phyloP scores from a whole-genome alignment of 2,329 filamentous ascomycete genomes.

The Delphinella strobiligena region DNA sequence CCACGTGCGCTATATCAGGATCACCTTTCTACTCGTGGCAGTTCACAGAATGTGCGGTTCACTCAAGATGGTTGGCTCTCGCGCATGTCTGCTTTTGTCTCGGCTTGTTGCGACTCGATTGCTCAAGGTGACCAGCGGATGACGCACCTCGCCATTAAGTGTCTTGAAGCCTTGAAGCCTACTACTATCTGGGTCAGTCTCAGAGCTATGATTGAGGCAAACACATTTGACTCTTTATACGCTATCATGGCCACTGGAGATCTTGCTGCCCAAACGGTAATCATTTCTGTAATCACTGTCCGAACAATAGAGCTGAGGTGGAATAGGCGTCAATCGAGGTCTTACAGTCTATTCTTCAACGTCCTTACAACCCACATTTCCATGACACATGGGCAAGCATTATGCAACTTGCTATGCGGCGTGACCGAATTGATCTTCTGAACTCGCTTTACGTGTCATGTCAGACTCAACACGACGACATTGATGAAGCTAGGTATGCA shows the following conservation, averaged over 20 bases:
- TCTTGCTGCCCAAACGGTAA: slow-evolving; percentile 62
- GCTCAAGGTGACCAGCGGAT: slow-evolving; percentile 45
- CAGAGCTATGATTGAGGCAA: slow-evolving; percentile 61
- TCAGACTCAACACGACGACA: slow-evolving; percentile 45
- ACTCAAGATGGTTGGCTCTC: slow-evolving; percentile 80
- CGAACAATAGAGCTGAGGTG: slow-evolving; percentile 13
- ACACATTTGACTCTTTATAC: slow-evolving; percentile 59
- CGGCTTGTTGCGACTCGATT: slow-evolving; percentile 3
- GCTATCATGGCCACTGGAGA: slow-evolving; percentile 58
- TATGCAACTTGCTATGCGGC: slow-evolving; percentile 16
- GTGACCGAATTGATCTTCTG: slow-evolving; percentile 19
- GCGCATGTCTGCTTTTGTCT: slow-evolving; percentile 28
- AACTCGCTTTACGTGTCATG: slow-evolving; percentile 18
- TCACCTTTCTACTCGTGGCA: slow-evolving; percentile 52
- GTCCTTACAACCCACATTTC: slow-evolving; percentile 53
- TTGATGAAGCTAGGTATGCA: slow-evolving; percentile 85
- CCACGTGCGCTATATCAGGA: slow-evolving; percentile 63
- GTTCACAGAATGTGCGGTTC: slow-evolving; percentile 56
- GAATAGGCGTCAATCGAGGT: slow-evolving; percentile 42
- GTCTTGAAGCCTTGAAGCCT: slow-evolving; percentile 64
- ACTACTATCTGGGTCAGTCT: slow-evolving; percentile 81
- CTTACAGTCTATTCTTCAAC: slow-evolving; percentile 25
- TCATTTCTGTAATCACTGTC: slow-evolving; percentile 12
- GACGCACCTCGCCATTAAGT: slow-evolving; percentile 60
- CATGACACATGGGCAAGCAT: slow-evolving; percentile 34